Percentiles rank a stretch among this genome's conserved stretches.
Evolutionary conservation across 2,329 filamentous ascomycete genomes (phyloP).

Genomic region (Phialophora tarda): DNA sequence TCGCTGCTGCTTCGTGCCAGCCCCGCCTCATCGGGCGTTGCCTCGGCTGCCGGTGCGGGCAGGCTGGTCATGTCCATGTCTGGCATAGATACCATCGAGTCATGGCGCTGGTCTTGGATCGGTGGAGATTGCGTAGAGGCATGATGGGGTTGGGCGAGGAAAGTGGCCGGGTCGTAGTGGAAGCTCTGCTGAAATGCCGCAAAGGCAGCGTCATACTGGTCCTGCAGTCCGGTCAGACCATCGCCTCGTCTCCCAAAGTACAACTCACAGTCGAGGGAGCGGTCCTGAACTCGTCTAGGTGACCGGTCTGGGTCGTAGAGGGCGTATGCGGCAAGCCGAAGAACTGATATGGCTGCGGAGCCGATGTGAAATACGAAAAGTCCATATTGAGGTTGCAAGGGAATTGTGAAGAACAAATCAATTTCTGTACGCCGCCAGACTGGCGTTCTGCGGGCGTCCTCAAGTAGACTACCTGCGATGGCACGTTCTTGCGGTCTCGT

Average conservation of each 20-base stretch:
- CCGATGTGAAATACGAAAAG: slow-evolving; percentile 59
- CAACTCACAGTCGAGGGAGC: slow-evolving; percentile 48
- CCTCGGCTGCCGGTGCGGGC: slow-evolving; percentile 39
- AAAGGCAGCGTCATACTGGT: slow-evolving; percentile 48
- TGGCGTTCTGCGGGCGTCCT: not conserved
- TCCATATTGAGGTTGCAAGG: slow-evolving; percentile 54
- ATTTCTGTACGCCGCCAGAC: not conserved
- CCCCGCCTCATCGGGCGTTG: slow-evolving; percentile 42
- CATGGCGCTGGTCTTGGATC: slow-evolving; percentile 45
- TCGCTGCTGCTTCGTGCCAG: slow-evolving; percentile 54
- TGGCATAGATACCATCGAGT: slow-evolving; percentile 41
- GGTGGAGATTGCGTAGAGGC: slow-evolving; percentile 36
- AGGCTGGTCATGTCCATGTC: slow-evolving; percentile 43
- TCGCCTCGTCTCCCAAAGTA: slow-evolving; percentile 32
- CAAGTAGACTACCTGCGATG: not conserved
- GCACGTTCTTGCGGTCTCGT: not conserved
- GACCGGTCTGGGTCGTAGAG: slow-evolving; percentile 46
- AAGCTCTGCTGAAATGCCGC: slow-evolving; percentile 49
- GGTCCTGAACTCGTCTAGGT: slow-evolving; percentile 55
- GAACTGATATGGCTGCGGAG: slow-evolving; percentile 53
- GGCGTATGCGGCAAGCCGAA: slow-evolving; percentile 52
- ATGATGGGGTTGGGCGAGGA: slow-evolving; percentile 41
- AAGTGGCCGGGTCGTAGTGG: slow-evolving; percentile 45
- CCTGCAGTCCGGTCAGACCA: slow-evolving; percentile 31
- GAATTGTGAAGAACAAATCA: not conserved